Evolutionary conservation across 306 rosid genomes (phyloP).

Genomic region (Cicer bijugum): DNA sequence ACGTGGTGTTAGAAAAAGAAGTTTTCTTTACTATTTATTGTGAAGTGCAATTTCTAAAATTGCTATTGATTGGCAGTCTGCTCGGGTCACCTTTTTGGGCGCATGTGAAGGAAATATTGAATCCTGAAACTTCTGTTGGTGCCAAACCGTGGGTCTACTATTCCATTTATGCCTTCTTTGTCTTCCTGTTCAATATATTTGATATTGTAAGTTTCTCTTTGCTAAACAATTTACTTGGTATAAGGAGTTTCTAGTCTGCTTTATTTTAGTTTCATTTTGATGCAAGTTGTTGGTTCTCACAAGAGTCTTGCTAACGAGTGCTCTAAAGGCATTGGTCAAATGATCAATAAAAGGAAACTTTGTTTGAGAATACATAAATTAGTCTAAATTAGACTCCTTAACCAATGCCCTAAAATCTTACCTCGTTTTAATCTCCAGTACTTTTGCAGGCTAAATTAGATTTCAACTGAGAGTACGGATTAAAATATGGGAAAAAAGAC

Average conservation of each 20-base stretch:
- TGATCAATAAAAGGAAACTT: no score
- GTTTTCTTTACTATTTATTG: slow-evolving; percentile 32
- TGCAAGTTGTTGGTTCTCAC: slow-evolving; percentile 36
- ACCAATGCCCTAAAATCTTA: no score
- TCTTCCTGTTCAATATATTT: slow-evolving; percentile 92
- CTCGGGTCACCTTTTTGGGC: slow-evolving; percentile 87
- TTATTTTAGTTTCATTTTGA: slow-evolving; percentile 21
- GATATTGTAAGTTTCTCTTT: slow-evolving; percentile 82
- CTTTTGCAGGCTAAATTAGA: slow-evolving; percentile 31
- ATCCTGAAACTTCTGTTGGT: slow-evolving; percentile 87
- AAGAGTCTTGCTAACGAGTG: no score
- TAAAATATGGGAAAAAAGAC: slow-evolving; percentile 21
- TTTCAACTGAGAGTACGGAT: slow-evolving; percentile 29
- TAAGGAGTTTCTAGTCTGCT: slow-evolving; percentile 11
- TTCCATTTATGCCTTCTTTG: slow-evolving; percentile 82
- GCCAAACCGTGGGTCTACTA: slow-evolving; percentile 98
- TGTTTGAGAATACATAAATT: no score
- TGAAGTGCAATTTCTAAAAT: slow-evolving; percentile 41
- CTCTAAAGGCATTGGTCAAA: no score
- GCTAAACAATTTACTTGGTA: slow-evolving; percentile 33
- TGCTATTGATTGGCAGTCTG: slow-evolving; percentile 64
- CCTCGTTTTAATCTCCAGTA: not conserved
- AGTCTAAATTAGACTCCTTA: no score
- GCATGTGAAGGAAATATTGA: slow-evolving; percentile 81
- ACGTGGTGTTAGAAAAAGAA: not conserved